phyloP scores from a whole-genome alignment of 2,329 filamentous ascomycete genomes.

The Ceratocystis alfenasii region DNA sequence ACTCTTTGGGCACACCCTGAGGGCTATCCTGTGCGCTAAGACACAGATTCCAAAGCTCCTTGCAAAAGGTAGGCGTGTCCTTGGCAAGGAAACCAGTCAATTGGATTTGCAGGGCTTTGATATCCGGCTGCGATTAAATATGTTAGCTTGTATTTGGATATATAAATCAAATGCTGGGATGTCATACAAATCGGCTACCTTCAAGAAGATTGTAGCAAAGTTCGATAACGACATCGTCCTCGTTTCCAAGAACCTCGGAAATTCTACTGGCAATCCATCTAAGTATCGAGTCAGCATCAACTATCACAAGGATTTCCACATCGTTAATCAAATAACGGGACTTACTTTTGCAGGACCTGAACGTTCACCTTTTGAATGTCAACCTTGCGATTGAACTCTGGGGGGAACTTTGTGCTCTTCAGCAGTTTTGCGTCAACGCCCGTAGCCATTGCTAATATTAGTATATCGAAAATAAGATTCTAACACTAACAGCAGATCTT shows the following conservation, averaged over 20 bases:
- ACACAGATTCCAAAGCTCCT: slow-evolving; percentile 84
- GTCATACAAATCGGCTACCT: slow-evolving; percentile 59
- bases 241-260: slow-evolving; percentile 73
- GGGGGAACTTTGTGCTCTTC: slow-evolving; percentile 83
- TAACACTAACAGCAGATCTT: neutral
- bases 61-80: slow-evolving; percentile 78
- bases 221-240: slow-evolving; percentile 93
- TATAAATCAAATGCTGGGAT: slow-evolving; percentile 2
- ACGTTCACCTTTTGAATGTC: slow-evolving; percentile 96
- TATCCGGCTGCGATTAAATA: slow-evolving; percentile 59
- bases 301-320: neutral
- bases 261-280: slow-evolving; percentile 93
- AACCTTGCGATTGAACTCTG: slow-evolving; percentile 88
- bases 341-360: slow-evolving; percentile 93
- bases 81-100: slow-evolving; percentile 92
- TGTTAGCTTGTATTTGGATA: slow-evolving; percentile 13
- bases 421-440: slow-evolving; percentile 82
- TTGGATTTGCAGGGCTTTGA: slow-evolving; percentile 89
- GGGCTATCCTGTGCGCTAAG: slow-evolving; percentile 80
- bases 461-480: slow-evolving; percentile 17
- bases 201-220: slow-evolving; percentile 62
- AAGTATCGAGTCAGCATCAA: slow-evolving; percentile 14
- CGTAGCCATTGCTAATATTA: slow-evolving; percentile 54
- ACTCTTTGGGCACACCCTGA: slow-evolving; percentile 84
- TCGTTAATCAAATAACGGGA: slow-evolving; percentile 21